Base-by-base conservation (phyloP, 176 grass and related monocot species). In the Cenchrus fungigraminus region DNA sequence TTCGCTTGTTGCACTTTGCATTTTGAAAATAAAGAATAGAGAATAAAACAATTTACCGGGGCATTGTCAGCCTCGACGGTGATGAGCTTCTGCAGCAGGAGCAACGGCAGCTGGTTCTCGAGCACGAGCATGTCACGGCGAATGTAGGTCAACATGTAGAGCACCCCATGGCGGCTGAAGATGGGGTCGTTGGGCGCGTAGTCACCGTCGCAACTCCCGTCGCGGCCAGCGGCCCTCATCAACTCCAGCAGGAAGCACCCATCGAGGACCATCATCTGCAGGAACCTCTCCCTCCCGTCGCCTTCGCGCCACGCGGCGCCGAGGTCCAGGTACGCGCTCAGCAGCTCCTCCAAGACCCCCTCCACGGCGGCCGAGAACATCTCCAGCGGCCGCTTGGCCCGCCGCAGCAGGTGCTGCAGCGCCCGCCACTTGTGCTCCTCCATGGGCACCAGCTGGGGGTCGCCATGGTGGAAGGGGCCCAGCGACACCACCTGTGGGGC, bases 231-330 rank as follows among this genome's bases (percentile, higher is more conserved):
- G 0, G 70, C 68, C 47, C 84, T 74, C 55, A 97, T 97, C 37
- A 97, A 45, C 84, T 97, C 94, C 0, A 97, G 81, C 74, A 97
- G 76, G 89, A 97, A 97, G 89, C 91, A 91, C 4, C 83, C 94
- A 56, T 97, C 94, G 0, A 78, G 7, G 64, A 91, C 61, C 94
- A 93, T 93, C 67, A 88, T 68, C 78, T 88, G 56, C 25, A 90
- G 31, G 50, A 93, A 93, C 17, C 53, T 15, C 0, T 91, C 87
- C 51, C 76, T 73, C 6, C 82, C 68, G 32, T 52, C 63, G 11
- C 12, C 63, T 3, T 79, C 43, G 34, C 63, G 71, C 85, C 91
- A 93, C 61, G 42, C 9, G 55, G 54, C 82, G 4, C 63, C 85
- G 40, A 92, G 85, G 5, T 82, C 84, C 45, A 88, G 19, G 47